These are phyloP conservation scores for Sarocladiaceae sp. DNA, from an alignment of 2,329 filamentous ascomycete genomes.

Conservation along the genomic window DNA sequence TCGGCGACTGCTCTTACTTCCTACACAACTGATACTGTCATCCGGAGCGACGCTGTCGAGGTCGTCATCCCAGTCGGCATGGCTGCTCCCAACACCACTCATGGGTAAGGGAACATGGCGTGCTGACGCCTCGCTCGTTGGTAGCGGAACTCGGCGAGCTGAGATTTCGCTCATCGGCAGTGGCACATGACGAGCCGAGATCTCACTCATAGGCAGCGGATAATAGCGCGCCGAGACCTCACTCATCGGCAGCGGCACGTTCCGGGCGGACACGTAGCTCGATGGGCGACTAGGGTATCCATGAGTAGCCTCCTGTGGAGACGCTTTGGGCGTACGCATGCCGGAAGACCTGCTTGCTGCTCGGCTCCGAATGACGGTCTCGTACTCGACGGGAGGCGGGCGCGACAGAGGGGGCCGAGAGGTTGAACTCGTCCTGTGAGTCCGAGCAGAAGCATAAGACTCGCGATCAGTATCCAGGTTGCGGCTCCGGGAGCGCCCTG, in stretches of 20 bases:
- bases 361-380: constrained; percentile 24
- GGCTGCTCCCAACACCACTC: constrained; percentile 34
- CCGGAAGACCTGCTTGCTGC: constrained; percentile 20
- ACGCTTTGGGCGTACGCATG: constrained; percentile 4
- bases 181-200: constrained; percentile 13
- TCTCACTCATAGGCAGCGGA: constrained; percentile 15
- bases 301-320: neutral
- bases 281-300: neutral
- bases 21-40: constrained; percentile 59
- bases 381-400: constrained; percentile 16
- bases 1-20: constrained; percentile 22
- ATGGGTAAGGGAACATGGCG: constrained; percentile 32
- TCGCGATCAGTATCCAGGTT: constrained; percentile 19
- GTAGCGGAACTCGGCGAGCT: neutral
- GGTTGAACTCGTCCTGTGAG: constrained; percentile 29
- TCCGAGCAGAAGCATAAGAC: constrained; percentile 39
- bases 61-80: constrained; percentile 40
- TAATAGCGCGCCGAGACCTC: constrained; percentile 14
- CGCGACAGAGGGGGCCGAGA: constrained; percentile 15
- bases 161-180: constrained; percentile 17
- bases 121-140: constrained; percentile 18
- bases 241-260: constrained; percentile 12
- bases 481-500: constrained; percentile 1
- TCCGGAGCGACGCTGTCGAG: constrained; percentile 49
- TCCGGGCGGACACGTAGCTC: constrained; percentile 15